Conservation (phyloP, 768 basidiomycete genomes). For the Podaxis sp. region DNA sequence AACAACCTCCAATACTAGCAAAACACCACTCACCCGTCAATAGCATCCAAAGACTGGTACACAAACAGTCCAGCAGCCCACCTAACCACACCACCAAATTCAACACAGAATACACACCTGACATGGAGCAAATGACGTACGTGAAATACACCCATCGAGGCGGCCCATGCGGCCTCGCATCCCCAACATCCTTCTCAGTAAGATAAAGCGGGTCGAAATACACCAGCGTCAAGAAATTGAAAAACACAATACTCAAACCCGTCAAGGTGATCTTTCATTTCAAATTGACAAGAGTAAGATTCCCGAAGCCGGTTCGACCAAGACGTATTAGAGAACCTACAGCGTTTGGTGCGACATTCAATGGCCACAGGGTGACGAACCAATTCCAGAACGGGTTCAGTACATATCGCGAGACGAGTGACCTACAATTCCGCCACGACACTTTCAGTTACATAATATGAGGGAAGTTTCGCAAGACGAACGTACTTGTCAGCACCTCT, state of each 20-base stretch:
- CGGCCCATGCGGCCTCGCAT: conserved; percentile 31
- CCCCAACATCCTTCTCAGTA: conserved; percentile 57
- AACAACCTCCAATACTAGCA: conserved; percentile 1
- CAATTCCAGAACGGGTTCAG: conserved; percentile 88
- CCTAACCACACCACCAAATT: conserved; percentile 31
- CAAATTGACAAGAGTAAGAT: neutral
- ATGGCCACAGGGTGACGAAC: conserved; percentile 87
- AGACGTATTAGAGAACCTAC: conserved; percentile 38
- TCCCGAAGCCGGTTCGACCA: neutral
- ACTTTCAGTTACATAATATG: conserved; percentile 3
- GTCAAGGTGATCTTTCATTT: conserved; percentile 75
- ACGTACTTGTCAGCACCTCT: conserved; percentile 77
- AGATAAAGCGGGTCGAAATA: conserved; percentile 81
- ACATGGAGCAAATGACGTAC: conserved; percentile 35
- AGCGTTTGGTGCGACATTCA: conserved; percentile 82
- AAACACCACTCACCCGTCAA: conserved; percentile 65
- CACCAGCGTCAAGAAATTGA: conserved; percentile 81
- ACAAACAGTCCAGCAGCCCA: conserved; percentile 87
- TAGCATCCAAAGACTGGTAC: conserved; percentile 88
- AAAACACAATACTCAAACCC: conserved; percentile 73
- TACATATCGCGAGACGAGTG: conserved; percentile 68
- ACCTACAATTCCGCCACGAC: conserved; percentile 22
- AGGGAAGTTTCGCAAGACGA: neutral
- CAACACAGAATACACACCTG: neutral
- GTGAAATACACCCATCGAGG: conserved; percentile 92